Conservation (phyloP, 352 stramenopile genomes). For the Pseudoperonospora humuli region DNA sequence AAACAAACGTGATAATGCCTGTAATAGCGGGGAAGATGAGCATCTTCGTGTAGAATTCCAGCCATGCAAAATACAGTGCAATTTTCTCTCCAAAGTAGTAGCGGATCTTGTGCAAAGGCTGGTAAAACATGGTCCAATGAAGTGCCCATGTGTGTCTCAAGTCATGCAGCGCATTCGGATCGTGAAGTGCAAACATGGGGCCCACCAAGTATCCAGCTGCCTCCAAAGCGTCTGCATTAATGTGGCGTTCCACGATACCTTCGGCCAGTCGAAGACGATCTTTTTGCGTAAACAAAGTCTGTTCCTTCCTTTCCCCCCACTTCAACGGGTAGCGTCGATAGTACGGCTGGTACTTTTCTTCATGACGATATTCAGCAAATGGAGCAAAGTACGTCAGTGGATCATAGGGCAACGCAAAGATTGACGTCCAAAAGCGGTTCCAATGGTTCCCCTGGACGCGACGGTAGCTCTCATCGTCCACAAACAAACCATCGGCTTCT, state of each 20-base stretch:
- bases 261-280: slow-evolving; percentile 68
- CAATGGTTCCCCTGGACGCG: slow-evolving; percentile 11
- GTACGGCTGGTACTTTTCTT: slow-evolving; percentile 67
- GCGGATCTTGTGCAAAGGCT: slow-evolving; percentile 83
- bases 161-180: slow-evolving; percentile 55
- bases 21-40: slow-evolving; percentile 70
- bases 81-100: slow-evolving; percentile 90
- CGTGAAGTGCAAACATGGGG: slow-evolving; percentile 86
- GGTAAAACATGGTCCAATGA: slow-evolving; percentile 64
- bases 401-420: slow-evolving; percentile 65
- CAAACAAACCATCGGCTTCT: slow-evolving; percentile 55
- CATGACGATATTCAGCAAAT: slow-evolving; percentile 68
- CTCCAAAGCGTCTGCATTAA: slow-evolving; percentile 64
- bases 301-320: slow-evolving; percentile 56
- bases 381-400: slow-evolving; percentile 74
- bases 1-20: slow-evolving; percentile 70
- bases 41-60: slow-evolving; percentile 92
- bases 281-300: slow-evolving; percentile 77
- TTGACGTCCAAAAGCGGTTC: slow-evolving; percentile 40
- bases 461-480: slow-evolving; percentile 39
- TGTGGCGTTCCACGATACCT: slow-evolving; percentile 66
- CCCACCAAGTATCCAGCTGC: slow-evolving; percentile 43
- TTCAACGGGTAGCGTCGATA: slow-evolving; percentile 74
- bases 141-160: slow-evolving; percentile 69
- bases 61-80: slow-evolving; percentile 88